These are phyloP conservation scores for Berkeleyomyces rouxiae DNA, from an alignment of 2,329 filamentous ascomycete genomes.

Conservation along the genomic window DNA sequence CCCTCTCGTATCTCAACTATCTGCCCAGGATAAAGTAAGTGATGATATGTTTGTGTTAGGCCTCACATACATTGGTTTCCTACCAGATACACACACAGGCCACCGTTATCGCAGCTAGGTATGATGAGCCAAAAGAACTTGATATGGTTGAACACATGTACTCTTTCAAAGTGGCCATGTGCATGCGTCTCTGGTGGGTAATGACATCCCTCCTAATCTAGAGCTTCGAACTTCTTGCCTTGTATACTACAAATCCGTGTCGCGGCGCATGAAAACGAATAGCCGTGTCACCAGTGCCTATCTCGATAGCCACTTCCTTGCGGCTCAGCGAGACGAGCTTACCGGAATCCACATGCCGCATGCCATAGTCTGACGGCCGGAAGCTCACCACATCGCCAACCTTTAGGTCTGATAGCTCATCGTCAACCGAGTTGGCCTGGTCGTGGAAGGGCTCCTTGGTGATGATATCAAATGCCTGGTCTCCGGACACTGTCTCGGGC, in stretches of 20 bases:
- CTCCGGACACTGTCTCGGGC: conserved; percentile 31
- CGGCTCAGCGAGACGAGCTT: conserved; percentile 33
- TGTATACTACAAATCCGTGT: conserved; percentile 36
- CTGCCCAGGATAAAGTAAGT: too few species aligned
- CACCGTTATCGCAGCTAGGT: too few species aligned
- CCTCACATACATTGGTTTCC: too few species aligned
- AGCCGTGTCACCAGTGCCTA: conserved; percentile 24
- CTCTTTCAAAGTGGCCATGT: too few species aligned
- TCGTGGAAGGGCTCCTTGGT: conserved; percentile 30
- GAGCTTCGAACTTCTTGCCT: not conserved
- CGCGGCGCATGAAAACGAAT: conserved; percentile 45
- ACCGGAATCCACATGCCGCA: conserved; percentile 40
- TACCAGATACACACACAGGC: too few species aligned
- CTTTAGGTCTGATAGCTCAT: conserved; percentile 24
- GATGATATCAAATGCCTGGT: conserved; percentile 35
- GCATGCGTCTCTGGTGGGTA: too few species aligned
- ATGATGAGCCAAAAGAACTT: too few species aligned
- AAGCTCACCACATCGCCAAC: conserved; percentile 39
- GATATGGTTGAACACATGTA: too few species aligned
- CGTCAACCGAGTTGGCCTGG: conserved; percentile 24
- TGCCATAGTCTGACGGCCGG: conserved; percentile 46
- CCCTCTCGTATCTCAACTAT: too few species aligned
- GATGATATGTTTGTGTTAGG: too few species aligned
- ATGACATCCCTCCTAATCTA: too few species aligned
- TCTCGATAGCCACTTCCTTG: conserved; percentile 42